Conservation (phyloP, 2,329 filamentous ascomycete species). For the Dothideomycetes sp. region DNA sequence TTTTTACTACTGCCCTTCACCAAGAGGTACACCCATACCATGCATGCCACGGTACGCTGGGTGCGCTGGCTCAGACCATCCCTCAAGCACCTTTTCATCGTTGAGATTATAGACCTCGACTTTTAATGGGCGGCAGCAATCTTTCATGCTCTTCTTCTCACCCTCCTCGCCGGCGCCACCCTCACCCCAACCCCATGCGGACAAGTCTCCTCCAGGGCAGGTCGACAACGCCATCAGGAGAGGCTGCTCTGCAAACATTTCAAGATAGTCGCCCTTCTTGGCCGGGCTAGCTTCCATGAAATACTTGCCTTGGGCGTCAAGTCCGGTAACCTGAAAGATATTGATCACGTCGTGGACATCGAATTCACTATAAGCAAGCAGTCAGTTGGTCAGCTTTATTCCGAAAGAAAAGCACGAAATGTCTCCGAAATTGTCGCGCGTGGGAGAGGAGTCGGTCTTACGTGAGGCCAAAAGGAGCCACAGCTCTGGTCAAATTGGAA, state of each 20-base stretch:
- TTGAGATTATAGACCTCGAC: slow-evolving; percentile 59
- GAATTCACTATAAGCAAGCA: slow-evolving; percentile 35
- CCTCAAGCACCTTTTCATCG: slow-evolving; percentile 37
- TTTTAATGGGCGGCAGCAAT: slow-evolving; percentile 61
- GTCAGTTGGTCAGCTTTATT: neutral
- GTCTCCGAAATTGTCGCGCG: too few species aligned
- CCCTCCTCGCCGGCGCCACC: slow-evolving; percentile 43
- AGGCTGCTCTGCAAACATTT: slow-evolving; percentile 73
- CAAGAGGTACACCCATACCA: slow-evolving; percentile 45
- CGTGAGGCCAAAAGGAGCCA: slow-evolving; percentile 54
- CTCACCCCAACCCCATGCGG: slow-evolving; percentile 68
- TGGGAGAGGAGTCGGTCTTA: too few species aligned
- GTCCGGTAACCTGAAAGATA: slow-evolving; percentile 72
- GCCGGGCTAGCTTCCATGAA: slow-evolving; percentile 61
- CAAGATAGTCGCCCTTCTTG: slow-evolving; percentile 47
- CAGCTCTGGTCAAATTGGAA: slow-evolving; percentile 65
- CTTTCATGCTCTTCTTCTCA: slow-evolving; percentile 56
- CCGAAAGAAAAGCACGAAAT: too few species aligned
- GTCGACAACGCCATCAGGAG: slow-evolving; percentile 55
- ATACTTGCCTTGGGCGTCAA: slow-evolving; percentile 61
- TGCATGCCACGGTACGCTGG: slow-evolving; percentile 56
- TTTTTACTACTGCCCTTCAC: slow-evolving; percentile 17
- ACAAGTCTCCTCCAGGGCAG: slow-evolving; percentile 72
- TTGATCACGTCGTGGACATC: slow-evolving; percentile 83
- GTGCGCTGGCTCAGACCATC: slow-evolving; percentile 51